Evolutionary conservation across 345 rosid species (phyloP).

Genomic region (Camelina neglecta): DNA sequence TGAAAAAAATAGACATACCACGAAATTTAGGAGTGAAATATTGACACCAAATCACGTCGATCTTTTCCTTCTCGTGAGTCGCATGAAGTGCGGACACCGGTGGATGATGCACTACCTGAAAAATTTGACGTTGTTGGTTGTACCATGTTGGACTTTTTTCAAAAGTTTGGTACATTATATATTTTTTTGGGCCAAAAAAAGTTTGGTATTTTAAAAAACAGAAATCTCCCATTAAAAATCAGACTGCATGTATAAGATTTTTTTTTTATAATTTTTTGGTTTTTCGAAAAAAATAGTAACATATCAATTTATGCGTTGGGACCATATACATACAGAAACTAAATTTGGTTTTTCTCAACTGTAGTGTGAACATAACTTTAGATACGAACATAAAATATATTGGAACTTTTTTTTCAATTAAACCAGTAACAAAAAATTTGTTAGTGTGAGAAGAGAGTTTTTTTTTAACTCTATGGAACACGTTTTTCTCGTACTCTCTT

Average conservation of each 20-base stretch:
- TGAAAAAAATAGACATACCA: constrained; percentile 45
- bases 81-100: constrained; percentile 90
- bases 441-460: too few relatives aligned
- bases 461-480: too few relatives aligned
- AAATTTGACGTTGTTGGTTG: not conserved
- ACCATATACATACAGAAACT: too few relatives aligned
- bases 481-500: too few relatives aligned
- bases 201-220: not conserved
- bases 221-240: too few relatives aligned
- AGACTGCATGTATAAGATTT: too few relatives aligned
- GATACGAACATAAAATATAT: too few relatives aligned
- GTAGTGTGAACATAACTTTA: too few relatives aligned
- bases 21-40: constrained; percentile 63
- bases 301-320: not conserved
- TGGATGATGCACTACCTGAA: constrained; percentile 83
- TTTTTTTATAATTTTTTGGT: not conserved
- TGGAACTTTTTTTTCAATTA: too few relatives aligned
- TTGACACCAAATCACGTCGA: constrained; percentile 70
- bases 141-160: not conserved
- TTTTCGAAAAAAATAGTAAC: not conserved
- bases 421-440: too few relatives aligned
- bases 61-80: constrained; percentile 62
- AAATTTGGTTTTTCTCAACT: too few relatives aligned
- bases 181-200: not conserved
- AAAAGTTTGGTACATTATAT: not conserved